phyloP scores from a whole-genome alignment of 164 flowering plant genomes.

The Stephania cephalantha region DNA sequence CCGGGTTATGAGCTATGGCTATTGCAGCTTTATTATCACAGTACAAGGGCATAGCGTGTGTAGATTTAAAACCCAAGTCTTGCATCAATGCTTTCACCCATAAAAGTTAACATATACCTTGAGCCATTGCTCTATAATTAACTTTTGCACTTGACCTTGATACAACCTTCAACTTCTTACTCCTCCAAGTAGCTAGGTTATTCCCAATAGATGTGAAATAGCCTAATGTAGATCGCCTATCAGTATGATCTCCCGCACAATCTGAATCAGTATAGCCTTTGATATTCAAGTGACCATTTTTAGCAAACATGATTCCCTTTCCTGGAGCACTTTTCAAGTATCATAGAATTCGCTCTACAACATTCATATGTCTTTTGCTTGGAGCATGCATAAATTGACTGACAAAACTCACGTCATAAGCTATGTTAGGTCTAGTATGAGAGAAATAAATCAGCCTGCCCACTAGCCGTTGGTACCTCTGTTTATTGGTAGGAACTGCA shows the following conservation, averaged over 20 bases:
- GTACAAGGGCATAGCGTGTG: background rate
- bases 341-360: background rate
- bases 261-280: background rate
- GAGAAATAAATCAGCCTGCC: too few relatives aligned
- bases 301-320: background rate
- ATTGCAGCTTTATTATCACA: background rate
- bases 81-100: background rate
- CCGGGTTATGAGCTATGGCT: background rate
- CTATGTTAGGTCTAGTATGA: too few relatives aligned
- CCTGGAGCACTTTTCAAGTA: background rate
- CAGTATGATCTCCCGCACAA: background rate
- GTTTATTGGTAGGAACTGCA: too few relatives aligned
- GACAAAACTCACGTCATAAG: too few relatives aligned
- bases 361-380: background rate
- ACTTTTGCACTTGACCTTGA: background rate
- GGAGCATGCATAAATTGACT: background rate
- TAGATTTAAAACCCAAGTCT: background rate
- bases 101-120: background rate
- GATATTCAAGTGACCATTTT: background rate
- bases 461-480: too few relatives aligned
- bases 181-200: background rate
- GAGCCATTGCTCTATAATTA: background rate
- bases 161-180: constrained; percentile 1
- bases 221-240: background rate
- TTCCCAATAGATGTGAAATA: background rate